Percentiles rank a stretch among this genome's conserved stretches.
Evolutionary conservation across 257 asterid genomes (phyloP).

Genomic region (Fraxinus anomala): DNA sequence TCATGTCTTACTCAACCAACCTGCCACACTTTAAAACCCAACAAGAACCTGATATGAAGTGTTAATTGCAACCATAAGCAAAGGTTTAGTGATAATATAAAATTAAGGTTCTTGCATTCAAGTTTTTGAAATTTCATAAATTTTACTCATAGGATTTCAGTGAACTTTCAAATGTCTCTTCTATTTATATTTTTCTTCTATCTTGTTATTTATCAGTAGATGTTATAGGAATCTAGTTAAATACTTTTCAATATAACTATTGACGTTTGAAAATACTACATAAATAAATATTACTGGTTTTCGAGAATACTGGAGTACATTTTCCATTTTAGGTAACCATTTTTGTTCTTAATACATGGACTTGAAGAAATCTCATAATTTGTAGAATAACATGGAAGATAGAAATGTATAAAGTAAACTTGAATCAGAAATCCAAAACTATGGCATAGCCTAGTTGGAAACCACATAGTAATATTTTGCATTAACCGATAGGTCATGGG

Average conservation of each 20-base stretch:
- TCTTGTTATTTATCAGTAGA: not conserved
- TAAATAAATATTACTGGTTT: not conserved
- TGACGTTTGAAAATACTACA: constrained; percentile 4
- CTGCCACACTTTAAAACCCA: not conserved
- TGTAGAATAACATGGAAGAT: not conserved
- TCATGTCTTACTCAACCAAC: not conserved
- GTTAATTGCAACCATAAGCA: not conserved
- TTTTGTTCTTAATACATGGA: not conserved
- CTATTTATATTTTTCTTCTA: not conserved
- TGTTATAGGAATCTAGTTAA: constrained; percentile 1
- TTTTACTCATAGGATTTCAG: not conserved
- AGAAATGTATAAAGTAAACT: not conserved
- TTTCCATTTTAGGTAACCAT: constrained; percentile 3
- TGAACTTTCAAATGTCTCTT: constrained; percentile 1
- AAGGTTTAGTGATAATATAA: not conserved
- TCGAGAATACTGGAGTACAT: not conserved
- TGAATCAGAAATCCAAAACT: not conserved
- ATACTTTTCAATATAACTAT: not conserved
- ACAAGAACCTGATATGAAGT: not conserved
- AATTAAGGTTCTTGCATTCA: not conserved
- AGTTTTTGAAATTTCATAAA: not conserved
- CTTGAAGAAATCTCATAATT: not conserved
- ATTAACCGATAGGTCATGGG: not conserved
- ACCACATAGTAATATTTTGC: not conserved
- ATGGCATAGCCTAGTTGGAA: not conserved